Conservation (phyloP, 371 early-diverging fungal species). For the Haplosporangium sp. region DNA sequence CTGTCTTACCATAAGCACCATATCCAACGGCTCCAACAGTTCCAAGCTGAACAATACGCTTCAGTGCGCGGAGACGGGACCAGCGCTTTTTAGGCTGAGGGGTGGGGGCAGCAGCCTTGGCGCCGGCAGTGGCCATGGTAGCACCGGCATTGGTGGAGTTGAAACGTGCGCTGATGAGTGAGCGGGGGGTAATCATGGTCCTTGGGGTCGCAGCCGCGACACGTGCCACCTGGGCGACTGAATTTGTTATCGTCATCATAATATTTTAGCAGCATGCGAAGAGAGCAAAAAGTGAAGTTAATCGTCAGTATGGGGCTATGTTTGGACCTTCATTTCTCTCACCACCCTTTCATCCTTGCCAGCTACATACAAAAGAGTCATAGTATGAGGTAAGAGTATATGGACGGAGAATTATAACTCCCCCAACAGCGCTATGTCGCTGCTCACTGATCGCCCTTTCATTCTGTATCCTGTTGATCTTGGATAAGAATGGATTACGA, state of each 20-base stretch:
- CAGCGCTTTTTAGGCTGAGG: conserved; percentile 51
- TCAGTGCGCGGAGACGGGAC: conserved; percentile 55
- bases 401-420: no score
- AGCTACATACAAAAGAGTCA: no score
- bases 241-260: background rate
- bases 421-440: no score
- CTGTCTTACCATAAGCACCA: conserved; percentile 57
- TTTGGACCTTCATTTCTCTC: no score
- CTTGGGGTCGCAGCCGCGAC: conserved; percentile 34
- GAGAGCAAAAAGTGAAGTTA: background rate
- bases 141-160: conserved; percentile 38
- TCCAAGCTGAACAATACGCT: conserved; percentile 58
- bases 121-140: conserved; percentile 26
- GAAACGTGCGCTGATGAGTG: conserved; percentile 38
- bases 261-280: background rate
- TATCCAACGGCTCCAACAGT: conserved; percentile 53
- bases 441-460: no score
- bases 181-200: conserved; percentile 23
- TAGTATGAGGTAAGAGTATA: no score
- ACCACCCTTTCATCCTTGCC: no score
- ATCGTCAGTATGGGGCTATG: no score
- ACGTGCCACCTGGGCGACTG: conserved; percentile 49
- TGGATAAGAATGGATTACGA: no score
- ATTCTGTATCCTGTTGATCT: no score
- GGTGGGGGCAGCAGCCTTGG: conserved; percentile 13